phyloP scores from a whole-genome alignment of 305 asterid species.

The Ruellia speciosa region DNA sequence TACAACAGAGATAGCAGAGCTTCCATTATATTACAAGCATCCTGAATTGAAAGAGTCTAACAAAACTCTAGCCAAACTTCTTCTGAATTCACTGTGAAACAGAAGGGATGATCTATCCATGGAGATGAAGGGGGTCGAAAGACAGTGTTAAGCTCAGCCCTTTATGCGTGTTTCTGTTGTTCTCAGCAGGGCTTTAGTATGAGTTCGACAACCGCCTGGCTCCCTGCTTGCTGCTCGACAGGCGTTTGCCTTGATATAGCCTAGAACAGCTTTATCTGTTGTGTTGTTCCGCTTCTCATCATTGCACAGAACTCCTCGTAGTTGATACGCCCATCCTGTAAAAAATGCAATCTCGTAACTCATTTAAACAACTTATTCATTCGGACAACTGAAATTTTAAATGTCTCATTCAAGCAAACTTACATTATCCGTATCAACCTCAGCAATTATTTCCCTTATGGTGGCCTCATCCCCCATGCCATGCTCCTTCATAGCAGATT shows the following conservation, averaged over 20 bases:
- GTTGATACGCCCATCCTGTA: slow-evolving; percentile 79
- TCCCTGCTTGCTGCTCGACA: not conserved
- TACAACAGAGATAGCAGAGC: not conserved
- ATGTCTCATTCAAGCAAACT: slow-evolving; percentile 25
- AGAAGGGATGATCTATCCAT: not conserved
- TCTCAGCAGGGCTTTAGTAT: too few relatives aligned
- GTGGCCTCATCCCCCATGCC: slow-evolving; percentile 80
- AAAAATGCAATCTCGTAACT: slow-evolving; percentile 7
- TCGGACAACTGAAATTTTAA: not conserved
- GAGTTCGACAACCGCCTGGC: too few relatives aligned
- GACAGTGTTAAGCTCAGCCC: slow-evolving; percentile 11
- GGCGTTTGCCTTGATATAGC: slow-evolving; percentile 12
- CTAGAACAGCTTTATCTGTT: slow-evolving; percentile 45
- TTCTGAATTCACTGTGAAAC: slow-evolving; percentile 14
- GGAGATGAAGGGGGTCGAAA: not conserved
- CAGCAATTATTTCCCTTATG: slow-evolving; percentile 73
- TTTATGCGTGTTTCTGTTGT: not conserved
- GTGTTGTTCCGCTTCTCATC: slow-evolving; percentile 86
- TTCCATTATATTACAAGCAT: slow-evolving; percentile 16
- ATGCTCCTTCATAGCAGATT: slow-evolving; percentile 77
- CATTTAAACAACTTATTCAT: not conserved
- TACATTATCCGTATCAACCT: slow-evolving; percentile 88
- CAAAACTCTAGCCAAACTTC: slow-evolving; percentile 14
- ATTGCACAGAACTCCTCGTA: slow-evolving; percentile 84
- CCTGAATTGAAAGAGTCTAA: slow-evolving; percentile 18